Evolutionary conservation across 2,329 filamentous ascomycete genomes (phyloP), one percentile per base, ranked within the genome.

Genomic region (Colletotrichum kahawae): DNA sequence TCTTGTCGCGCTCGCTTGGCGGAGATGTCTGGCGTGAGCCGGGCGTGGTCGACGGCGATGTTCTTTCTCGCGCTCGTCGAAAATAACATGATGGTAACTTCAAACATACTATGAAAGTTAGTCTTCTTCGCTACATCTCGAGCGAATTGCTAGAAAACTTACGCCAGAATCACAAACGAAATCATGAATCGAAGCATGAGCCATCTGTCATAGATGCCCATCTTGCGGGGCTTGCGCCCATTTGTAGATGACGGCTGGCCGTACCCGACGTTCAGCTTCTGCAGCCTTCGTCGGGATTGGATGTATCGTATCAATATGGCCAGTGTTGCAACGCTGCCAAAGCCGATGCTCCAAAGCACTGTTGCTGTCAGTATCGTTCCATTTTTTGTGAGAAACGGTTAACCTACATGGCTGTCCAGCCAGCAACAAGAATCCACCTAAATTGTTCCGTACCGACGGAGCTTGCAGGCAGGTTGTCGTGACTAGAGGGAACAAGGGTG

Each of bases 131-230:
- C 7, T 7, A 4, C 13, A 12, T 16, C 27, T 18, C 4, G 10
- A 1, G 16, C 4, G 21, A 4, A 14, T 4, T 16, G 4, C 43
- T 8, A 10, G 0, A 10, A 2, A 5, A 73, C 81, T 76, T 76
- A 84, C 83, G 82, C 80, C 51, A 88, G 77, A 18, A 86, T 81
- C 4, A 84, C 67, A 73, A 88, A 88, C 5, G 82, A 86, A 13
- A 88, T 82, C 2, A 83, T 83, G 76, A 88, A 88, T 8, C 87
- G 84, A 12, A 84, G 80, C 12, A 88, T 77, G 9, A 88, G 81
- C 81, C 85, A 87, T 31, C 80, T 82, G 76, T 88, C 86, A 76
- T 88, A 88, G 8, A 87, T 86, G 24, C 80, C 21, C 4, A 18
- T 63, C 36, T 51, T 48, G 1, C 56, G 56, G 4, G 29, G 34